Conservation (phyloP, 441 rosid genomes). For the California macrophylla region DNA sequence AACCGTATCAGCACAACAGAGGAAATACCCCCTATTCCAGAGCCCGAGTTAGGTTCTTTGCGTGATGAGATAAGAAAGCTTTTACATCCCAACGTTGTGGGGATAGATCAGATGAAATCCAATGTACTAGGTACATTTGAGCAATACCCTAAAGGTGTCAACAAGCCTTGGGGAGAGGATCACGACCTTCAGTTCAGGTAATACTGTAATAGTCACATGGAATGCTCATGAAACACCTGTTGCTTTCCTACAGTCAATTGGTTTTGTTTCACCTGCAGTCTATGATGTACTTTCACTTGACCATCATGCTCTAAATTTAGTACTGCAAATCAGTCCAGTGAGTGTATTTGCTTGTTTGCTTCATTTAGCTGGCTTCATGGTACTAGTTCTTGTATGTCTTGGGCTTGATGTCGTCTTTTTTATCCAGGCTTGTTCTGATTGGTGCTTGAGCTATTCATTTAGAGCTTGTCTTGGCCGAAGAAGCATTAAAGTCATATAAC, state of each 20-base stretch:
- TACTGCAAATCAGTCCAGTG: neutral
- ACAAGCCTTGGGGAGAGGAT: slow-evolving; percentile 93
- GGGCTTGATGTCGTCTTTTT: neutral
- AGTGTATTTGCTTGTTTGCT: neutral
- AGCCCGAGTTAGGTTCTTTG: slow-evolving; percentile 78
- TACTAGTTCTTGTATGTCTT: neutral
- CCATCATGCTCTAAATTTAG: neutral
- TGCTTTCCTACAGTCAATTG: slow-evolving; percentile 21
- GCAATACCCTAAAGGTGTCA: slow-evolving; percentile 40
- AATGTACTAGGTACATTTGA: slow-evolving; percentile 47
- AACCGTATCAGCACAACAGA: slow-evolving; percentile 78
- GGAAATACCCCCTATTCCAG: slow-evolving; percentile 93
- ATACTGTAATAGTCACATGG: slow-evolving; percentile 26
- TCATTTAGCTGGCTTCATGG: neutral
- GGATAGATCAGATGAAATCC: slow-evolving; percentile 73
- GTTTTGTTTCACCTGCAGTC: slow-evolving; percentile 3
- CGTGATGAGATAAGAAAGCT: slow-evolving; percentile 70
- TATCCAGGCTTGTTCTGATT: neutral
- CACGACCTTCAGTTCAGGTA: slow-evolving; percentile 88
- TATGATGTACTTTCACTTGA: neutral
- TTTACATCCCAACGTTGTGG: slow-evolving; percentile 75
- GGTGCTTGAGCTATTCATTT: neutral
- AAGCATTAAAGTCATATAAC: neutral
- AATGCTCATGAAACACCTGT: slow-evolving; percentile 21
- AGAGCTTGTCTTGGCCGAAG: neutral